Conservation (phyloP, 2,329 filamentous ascomycete species). For the Bipolaris victoriae region DNA sequence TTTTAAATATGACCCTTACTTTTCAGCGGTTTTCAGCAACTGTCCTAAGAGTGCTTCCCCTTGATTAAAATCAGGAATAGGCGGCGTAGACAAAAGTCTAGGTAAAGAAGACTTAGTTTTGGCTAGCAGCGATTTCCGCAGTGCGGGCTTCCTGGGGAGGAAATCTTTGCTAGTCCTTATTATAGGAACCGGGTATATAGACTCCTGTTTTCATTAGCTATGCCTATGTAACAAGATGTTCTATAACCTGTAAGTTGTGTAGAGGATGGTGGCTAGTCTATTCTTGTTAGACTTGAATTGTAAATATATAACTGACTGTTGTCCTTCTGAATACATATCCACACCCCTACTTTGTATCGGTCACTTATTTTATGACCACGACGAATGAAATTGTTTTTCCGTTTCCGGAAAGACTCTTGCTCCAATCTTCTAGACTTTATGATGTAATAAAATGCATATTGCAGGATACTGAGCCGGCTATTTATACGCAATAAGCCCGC, state of each 20-base stretch:
- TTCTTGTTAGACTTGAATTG: constrained; percentile 14
- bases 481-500: constrained; percentile 12
- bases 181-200: constrained; percentile 13
- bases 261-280: constrained; percentile 16
- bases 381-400: constrained; percentile 22
- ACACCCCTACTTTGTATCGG: constrained; percentile 20
- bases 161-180: too few relatives aligned
- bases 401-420: constrained; percentile 23
- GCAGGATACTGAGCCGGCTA: background rate
- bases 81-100: too few relatives aligned
- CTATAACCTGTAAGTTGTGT: constrained; percentile 10
- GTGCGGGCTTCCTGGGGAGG: too few relatives aligned
- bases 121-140: too few relatives aligned
- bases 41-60: too few relatives aligned
- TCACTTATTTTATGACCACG: constrained; percentile 19
- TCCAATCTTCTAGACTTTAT: constrained; percentile 16
- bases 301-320: constrained; percentile 24
- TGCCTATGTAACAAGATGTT: too few relatives aligned
- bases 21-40: too few relatives aligned
- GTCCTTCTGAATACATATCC: constrained; percentile 22
- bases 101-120: too few relatives aligned
- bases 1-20: too few relatives aligned
- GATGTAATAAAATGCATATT: too few relatives aligned
- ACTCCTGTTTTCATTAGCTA: background rate
- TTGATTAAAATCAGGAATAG: too few relatives aligned